Percentiles rank a stretch among this genome's conserved stretches.
These are phyloP conservation scores for Epichloe sylvatica DNA, from an alignment of 2,329 filamentous ascomycete genomes.

Conservation along the genomic window DNA sequence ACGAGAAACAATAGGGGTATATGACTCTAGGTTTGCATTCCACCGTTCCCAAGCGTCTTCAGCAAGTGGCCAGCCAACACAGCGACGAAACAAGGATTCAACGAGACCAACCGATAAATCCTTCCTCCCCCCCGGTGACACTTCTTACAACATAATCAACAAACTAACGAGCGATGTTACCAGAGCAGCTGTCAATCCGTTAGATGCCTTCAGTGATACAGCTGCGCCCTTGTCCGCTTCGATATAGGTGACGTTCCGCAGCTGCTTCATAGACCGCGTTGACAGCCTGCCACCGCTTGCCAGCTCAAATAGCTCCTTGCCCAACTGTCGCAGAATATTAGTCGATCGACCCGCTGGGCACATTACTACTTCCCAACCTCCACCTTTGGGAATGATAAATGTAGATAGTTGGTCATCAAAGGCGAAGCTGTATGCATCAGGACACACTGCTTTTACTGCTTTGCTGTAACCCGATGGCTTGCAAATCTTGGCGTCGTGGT, in stretches of 20 bases:
- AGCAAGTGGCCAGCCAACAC: neutral
- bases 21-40: constrained; percentile 5
- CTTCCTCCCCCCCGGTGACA: too few species aligned
- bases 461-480: constrained; percentile 53
- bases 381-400: constrained; percentile 51
- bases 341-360: constrained; percentile 53
- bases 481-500: constrained; percentile 50
- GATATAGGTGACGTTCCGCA: constrained; percentile 23
- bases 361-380: constrained; percentile 66
- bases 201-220: constrained; percentile 8
- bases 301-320: constrained; percentile 33
- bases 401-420: constrained; percentile 46
- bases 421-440: constrained; percentile 72
- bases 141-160: constrained; percentile 1
- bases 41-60: neutral
- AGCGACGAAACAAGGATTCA: neutral
- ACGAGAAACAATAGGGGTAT: constrained; percentile 4
- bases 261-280: constrained; percentile 16
- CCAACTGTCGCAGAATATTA: constrained; percentile 40
- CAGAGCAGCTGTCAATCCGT: constrained; percentile 5
- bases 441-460: constrained; percentile 60
- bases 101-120: neutral
- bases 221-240: constrained; percentile 17
- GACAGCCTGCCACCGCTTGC: constrained; percentile 28
- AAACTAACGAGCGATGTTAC: constrained; percentile 1